Base-by-base conservation (phyloP, 1,284 basidiomycete genomes). In the Papiliotrema flavescens region DNA sequence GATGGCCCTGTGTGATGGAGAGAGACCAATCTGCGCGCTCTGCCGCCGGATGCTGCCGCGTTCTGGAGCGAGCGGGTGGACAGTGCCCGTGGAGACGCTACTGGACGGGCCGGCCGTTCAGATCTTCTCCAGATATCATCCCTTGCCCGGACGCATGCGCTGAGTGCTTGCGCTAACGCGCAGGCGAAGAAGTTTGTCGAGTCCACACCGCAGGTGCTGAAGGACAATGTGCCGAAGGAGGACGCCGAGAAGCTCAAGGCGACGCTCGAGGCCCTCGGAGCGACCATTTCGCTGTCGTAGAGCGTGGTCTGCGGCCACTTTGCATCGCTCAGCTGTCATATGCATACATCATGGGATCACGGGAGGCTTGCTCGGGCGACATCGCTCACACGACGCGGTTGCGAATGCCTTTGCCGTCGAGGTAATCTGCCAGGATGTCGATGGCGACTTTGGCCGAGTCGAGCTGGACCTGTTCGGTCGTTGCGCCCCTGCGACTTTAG, bases 111-210 rank as follows among this genome's bases (percentile, higher is more conserved):
- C n/a, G n/a, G n/a, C n/a, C n/a, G n/a, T n/a, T n/a, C n/a, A n/a
- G n/a, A 32, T 11, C 28, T 6, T 6, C 28, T 32, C 28, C 6
- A 32, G 11, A 6, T 11, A 32, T 32, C 28, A 32, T 11, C 28
- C 28, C 28, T 32, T 11, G 6, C 28, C 28, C 28, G 28, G 28
- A 11, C 28, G n/a, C n/a, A n/a, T n/a, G n/a, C n/a, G n/a, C n/a
- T n/a, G n/a, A n/a, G n/a, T n/a, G n/a, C n/a, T 11, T 11, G 5
- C 37, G 53, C 76, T 52, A 73, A 70, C 35, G 66, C 63, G 36
- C 65, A 96, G 93, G 96, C 96, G 36, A 99, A 99, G 84, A 98
- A 97, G 80, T 97, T 98, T 69, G 96, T 98, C 56, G 96, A 99
- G 79, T 92, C 90, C 24, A 80, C 92, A 64, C 96, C 96, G 34